Base-by-base conservation (phyloP, 1,284 basidiomycete genomes). In the Phlebopus sp. region DNA sequence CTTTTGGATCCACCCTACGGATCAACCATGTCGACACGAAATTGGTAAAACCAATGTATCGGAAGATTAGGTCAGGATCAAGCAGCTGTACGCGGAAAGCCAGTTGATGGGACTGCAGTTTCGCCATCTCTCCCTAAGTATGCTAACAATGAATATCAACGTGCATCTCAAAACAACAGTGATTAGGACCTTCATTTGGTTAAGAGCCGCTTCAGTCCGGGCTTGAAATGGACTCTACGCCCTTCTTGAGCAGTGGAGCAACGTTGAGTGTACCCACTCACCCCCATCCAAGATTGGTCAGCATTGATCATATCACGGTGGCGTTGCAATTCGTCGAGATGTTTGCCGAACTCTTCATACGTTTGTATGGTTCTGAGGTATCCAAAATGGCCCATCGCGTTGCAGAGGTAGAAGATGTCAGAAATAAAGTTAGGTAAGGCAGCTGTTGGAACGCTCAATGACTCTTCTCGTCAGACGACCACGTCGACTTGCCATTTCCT, bases 1-100 rank as follows among this genome's bases (percentile, higher is more conserved):
- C 84, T 48, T 72, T 78, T 1, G 93, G 91, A 58, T 99, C 97
- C n/a, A 89, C 93, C 50, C 90, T 80, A 5, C 95, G 84, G 45
- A 98, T 88, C 15, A 99, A 74, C 96, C 96, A 99, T 0, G 90
- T 90, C 60, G 96, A 96, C 42, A 94, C 74, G 68, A 98, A 97
- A 56, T 84, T 88, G 21, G 82, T 84, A 70, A 97, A 98, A 8
- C 81, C 82, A 35, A 96, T 81, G 34, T 85, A 87, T 44, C 85
- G 79, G 59, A 87, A 82, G 23, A 92, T 76, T 49, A 97, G 80
- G 54, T 91, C 90, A 0, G 91, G 90, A 59, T 97, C 93, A 30
- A 89, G 75, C 1, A 99, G 76, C 58, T 95, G 93, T 0, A 87
- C 86, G 53, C 92, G 86, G 57, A 83, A 94, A 0, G 94, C 85